A percentile compares a stretch with the other conserved stretches of the same genome.
Evolutionary conservation across 768 basidiomycete genomes (phyloP).

Genomic region (Mycena capillaripes): DNA sequence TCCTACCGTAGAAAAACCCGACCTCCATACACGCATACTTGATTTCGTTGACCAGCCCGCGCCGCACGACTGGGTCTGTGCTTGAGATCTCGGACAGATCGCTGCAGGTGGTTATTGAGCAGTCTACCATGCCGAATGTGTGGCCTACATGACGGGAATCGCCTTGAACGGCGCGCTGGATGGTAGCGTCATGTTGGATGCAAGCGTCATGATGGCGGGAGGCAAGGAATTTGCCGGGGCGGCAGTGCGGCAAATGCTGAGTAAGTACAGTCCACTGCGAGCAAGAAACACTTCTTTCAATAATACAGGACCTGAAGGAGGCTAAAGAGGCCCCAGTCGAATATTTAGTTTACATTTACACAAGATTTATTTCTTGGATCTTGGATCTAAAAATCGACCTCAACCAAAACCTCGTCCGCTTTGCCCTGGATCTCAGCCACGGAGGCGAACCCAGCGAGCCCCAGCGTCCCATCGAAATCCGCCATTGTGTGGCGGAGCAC

Average conservation of each 20-base stretch:
- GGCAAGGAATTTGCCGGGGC: too few species aligned
- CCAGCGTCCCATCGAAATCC: slow-evolving; percentile 76
- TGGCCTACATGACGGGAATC: slow-evolving; percentile 55
- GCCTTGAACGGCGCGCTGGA: slow-evolving; percentile 43
- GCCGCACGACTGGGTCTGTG: slow-evolving; percentile 53
- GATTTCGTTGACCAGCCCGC: slow-evolving; percentile 67
- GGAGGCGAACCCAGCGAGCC: slow-evolving; percentile 69
- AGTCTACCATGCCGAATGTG: too few species aligned
- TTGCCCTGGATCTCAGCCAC: slow-evolving; percentile 74
- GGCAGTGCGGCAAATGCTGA: too few species aligned
- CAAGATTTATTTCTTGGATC: not conserved
- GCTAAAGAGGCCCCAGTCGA: too few species aligned
- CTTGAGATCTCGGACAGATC: slow-evolving; percentile 59
- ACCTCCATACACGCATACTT: slow-evolving; percentile 84
- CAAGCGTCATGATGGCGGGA: slow-evolving; percentile 14
- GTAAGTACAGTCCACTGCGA: too few species aligned
- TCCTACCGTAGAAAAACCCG: slow-evolving; percentile 87
- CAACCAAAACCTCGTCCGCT: slow-evolving; percentile 63
- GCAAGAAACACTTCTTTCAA: too few species aligned
- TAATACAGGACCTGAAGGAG: too few species aligned
- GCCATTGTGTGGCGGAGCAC: slow-evolving; percentile 77
- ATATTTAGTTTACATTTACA: slow-evolving; percentile 2
- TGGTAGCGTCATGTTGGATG: slow-evolving; percentile 15
- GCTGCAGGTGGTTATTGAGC: not conserved
- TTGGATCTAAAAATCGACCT: slow-evolving; percentile 49